Evolutionary conservation across 352 stramenopile species (phyloP).

Genomic region (Globisporangium camurandrum): DNA sequence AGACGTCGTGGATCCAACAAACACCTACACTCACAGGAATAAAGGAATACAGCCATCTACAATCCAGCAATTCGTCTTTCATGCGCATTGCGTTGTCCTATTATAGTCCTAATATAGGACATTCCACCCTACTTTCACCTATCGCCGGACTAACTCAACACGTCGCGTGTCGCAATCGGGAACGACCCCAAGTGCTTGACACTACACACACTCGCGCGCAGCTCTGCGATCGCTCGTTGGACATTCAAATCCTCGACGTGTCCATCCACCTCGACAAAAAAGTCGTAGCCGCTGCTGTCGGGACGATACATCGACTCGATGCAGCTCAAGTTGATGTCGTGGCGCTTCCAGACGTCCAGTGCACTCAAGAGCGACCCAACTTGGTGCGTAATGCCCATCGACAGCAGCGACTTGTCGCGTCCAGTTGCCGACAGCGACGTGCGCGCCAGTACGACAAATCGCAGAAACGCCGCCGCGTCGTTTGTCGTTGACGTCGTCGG

Average conservation of each 20-base stretch:
- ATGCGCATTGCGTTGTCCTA: background rate
- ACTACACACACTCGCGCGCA: conserved; percentile 41
- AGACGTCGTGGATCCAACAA: too few relatives aligned
- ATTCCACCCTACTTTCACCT: conserved; percentile 11
- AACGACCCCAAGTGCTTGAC: conserved; percentile 81
- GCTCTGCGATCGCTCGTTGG: conserved; percentile 36
- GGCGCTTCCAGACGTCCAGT: conserved; percentile 76
- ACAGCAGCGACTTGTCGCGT: conserved; percentile 77
- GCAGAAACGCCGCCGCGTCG: conserved; percentile 47
- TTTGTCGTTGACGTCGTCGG: conserved; percentile 12
- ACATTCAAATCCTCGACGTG: conserved; percentile 70
- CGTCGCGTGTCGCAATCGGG: conserved; percentile 44
- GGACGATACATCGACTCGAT: conserved; percentile 84
- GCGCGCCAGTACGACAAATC: conserved; percentile 73
- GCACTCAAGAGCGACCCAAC: conserved; percentile 76
- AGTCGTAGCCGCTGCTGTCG: conserved; percentile 69
- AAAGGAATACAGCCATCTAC: conserved; percentile 3
- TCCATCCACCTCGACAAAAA: conserved; percentile 79
- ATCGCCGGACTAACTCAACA: conserved; percentile 23
- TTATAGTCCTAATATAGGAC: too few relatives aligned
- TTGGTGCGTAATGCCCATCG: conserved; percentile 83
- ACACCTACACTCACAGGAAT: too few relatives aligned
- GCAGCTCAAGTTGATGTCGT: conserved; percentile 75
- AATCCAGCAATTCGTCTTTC: background rate
- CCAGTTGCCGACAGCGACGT: conserved; percentile 52